phyloP scores from a whole-genome alignment of 179 eudicot genomes.

The Spinacia oleracea region DNA sequence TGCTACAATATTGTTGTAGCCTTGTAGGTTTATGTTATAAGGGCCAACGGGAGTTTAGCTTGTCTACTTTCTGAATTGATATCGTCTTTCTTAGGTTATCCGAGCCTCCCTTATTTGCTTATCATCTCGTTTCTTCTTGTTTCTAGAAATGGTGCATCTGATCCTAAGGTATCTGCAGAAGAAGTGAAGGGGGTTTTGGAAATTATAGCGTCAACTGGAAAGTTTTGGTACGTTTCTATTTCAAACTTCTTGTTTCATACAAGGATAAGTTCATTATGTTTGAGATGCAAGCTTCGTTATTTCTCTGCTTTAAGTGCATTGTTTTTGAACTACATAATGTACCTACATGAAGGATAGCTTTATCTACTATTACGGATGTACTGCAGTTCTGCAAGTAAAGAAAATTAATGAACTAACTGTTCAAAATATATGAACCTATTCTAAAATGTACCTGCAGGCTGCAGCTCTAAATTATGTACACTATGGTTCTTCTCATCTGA shows the following conservation, averaged over 20 bases:
- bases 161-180: slow-evolving; percentile 40
- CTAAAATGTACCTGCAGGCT: neutral
- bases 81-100: neutral
- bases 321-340: neutral
- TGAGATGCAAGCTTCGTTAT: neutral
- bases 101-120: neutral
- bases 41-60: neutral
- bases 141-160: slow-evolving; percentile 40
- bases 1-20: neutral
- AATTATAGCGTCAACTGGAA: slow-evolving; percentile 59
- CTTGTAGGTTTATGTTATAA: neutral
- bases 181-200: slow-evolving; percentile 48
- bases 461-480: neutral
- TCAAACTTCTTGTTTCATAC: neutral
- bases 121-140: slow-evolving; percentile 10
- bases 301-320: neutral
- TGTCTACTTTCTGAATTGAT: neutral
- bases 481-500: neutral
- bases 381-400: neutral
- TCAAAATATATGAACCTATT: neutral
- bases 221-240: slow-evolving; percentile 52
- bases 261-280: neutral
- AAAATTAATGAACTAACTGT: neutral
- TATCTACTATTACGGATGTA: too few species aligned
- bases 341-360: too few species aligned